phyloP scores from a whole-genome alignment of 257 asterid genomes.

The Echites panduratus region DNA sequence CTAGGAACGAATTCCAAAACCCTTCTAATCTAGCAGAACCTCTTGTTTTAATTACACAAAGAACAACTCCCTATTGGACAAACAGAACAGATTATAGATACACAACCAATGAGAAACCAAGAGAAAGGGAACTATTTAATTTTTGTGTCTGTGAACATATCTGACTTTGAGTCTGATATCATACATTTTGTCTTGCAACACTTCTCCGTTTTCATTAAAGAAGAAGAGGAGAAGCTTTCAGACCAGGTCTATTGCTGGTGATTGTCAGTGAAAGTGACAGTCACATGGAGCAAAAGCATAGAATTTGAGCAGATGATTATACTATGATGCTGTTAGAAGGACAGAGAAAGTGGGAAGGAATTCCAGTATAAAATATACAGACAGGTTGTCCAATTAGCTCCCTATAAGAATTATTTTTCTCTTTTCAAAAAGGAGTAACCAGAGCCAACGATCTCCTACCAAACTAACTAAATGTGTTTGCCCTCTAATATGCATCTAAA shows the following conservation, averaged over 20 bases:
- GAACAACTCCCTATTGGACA: conserved; percentile 5
- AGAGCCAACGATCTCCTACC: conserved; percentile 13
- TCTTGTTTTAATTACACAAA: conserved; percentile 6
- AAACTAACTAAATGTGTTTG: conserved; percentile 10
- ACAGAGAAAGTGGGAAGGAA: not conserved
- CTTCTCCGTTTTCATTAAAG: conserved; percentile 6
- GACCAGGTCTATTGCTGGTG: conserved; percentile 4
- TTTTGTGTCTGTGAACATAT: not conserved
- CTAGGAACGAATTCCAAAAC: not conserved
- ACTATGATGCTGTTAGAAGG: not conserved
- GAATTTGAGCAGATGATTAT: conserved; percentile 1
- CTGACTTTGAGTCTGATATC: conserved; percentile 10
- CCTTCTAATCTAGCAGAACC: not conserved
- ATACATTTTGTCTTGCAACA: conserved; percentile 10
- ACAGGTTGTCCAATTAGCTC: conserved; percentile 9
- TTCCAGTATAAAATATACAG: conserved; percentile 3
- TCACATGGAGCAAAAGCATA: conserved; percentile 37
- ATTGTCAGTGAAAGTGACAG: conserved; percentile 36
- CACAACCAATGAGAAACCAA: conserved; percentile 4
- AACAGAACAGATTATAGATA: not conserved
- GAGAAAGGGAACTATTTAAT: conserved; percentile 3
- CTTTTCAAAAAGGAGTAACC: not conserved
- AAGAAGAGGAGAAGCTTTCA: not conserved
- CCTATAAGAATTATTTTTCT: not conserved
- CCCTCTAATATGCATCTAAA: not conserved